Evolutionary conservation across 352 stramenopile species (phyloP).

Genomic region (Globisporangium spiculum): DNA sequence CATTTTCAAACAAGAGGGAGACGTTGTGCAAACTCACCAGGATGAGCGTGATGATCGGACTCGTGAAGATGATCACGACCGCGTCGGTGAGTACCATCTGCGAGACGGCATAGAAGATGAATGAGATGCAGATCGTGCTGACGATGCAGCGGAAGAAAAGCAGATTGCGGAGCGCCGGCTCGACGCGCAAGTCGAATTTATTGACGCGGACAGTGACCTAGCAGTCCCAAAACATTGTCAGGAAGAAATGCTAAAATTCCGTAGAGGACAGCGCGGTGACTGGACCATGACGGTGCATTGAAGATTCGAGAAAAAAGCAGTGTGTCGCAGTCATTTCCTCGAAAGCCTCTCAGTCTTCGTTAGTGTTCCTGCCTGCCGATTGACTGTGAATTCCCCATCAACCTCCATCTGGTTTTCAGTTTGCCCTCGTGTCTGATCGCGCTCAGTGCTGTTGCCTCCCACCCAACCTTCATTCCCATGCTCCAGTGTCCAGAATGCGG

Average conservation of each 20-base stretch:
- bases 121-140: conserved; percentile 45
- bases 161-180: conserved; percentile 29
- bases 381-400: no score
- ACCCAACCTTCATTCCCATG: no score
- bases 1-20: not conserved
- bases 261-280: no score
- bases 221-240: no score
- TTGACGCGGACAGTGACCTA: conserved; percentile 25
- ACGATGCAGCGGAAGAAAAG: conserved; percentile 52
- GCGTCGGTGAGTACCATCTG: conserved; percentile 76
- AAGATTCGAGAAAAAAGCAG: not conserved
- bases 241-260: no score
- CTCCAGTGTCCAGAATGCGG: no score
- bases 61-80: conserved; percentile 65
- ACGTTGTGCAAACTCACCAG: conserved; percentile 21
- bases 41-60: conserved; percentile 58
- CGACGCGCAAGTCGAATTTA: conserved; percentile 33
- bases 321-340: no score
- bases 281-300: not conserved
- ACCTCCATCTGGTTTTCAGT: no score
- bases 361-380: no score
- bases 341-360: no score
- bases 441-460: no score
- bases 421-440: no score
- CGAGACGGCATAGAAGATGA: conserved; percentile 60